Evolutionary conservation across 257 asterid species (phyloP).

Genomic region (Primulina eburnea): DNA sequence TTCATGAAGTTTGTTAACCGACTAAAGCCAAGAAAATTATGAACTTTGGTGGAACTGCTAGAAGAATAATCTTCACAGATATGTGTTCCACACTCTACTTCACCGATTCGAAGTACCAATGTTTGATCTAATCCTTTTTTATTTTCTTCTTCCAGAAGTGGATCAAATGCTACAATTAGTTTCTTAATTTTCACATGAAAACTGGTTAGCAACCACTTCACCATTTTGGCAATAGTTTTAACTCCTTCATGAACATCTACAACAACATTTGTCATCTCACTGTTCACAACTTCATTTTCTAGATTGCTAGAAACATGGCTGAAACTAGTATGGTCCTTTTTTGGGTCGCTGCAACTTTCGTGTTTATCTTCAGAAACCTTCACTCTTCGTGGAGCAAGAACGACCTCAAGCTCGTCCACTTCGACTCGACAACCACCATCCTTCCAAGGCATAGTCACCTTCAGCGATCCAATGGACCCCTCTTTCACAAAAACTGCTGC

Average conservation of each 20-base stretch:
- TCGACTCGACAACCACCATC: conserved; percentile 83
- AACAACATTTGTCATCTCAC: conserved; percentile 37
- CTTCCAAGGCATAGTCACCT: conserved; percentile 88
- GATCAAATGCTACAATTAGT: conserved; percentile 85
- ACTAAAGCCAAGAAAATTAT: conserved; percentile 72
- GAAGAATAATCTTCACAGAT: conserved; percentile 68
- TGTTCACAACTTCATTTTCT: conserved; percentile 38
- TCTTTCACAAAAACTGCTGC: conserved; percentile 66
- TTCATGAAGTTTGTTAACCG: conserved; percentile 64
- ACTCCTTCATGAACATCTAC: conserved; percentile 98
- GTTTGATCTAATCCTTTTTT: conserved; percentile 46
- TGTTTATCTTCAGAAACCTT: conserved; percentile 37
- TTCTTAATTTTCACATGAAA: conserved; percentile 73
- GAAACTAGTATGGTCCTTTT: conserved; percentile 24
- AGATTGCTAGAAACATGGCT: conserved; percentile 38
- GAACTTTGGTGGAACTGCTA: conserved; percentile 33
- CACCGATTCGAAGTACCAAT: conserved; percentile 80
- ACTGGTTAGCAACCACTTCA: conserved; percentile 86
- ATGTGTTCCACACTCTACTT: conserved; percentile 76
- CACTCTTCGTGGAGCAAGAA: conserved; percentile 60
- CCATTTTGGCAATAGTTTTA: conserved; percentile 91
- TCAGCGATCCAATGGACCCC: conserved; percentile 87
- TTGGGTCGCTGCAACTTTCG: conserved; percentile 36
- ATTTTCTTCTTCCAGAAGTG: conserved; percentile 50
- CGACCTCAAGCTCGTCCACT: conserved; percentile 85